Evolutionary conservation across 2,329 filamentous ascomycete species (phyloP).

Genomic region (Colletotrichum spaethianum): DNA sequence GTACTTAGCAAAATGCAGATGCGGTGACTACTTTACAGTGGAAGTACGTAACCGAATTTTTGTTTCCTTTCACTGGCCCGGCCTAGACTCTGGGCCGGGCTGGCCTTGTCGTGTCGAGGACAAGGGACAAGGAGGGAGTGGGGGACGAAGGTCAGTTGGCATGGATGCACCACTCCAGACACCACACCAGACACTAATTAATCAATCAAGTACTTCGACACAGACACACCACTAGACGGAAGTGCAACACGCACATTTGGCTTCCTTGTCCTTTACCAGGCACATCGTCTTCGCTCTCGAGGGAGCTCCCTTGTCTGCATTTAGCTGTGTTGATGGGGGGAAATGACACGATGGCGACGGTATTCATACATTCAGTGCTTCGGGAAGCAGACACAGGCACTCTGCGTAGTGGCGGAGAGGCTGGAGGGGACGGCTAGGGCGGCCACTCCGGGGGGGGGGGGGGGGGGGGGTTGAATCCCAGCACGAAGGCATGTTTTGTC

Average conservation of each 20-base stretch:
- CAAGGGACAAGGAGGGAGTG: conserved; percentile 2
- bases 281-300: not conserved
- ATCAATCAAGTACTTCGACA: not conserved
- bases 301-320: not conserved
- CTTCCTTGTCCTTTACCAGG: not conserved
- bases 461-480: too few relatives aligned
- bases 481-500: not conserved
- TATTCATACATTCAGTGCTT: not conserved
- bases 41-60: conserved; percentile 7
- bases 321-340: not conserved
- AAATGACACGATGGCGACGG: not conserved
- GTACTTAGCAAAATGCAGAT: not conserved
- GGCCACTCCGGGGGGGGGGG: not conserved
- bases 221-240: not conserved
- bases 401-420: not conserved
- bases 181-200: not conserved
- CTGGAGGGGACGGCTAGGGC: not conserved
- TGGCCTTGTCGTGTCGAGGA: not conserved
- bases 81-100: conserved; percentile 4
- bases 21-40: not conserved
- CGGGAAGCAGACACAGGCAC: not conserved
- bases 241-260: not conserved
- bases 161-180: not conserved
- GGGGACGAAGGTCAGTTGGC: not conserved
- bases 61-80: conserved; percentile 6